Conservation (phyloP, 2,329 filamentous ascomycete genomes). For the Hypoxylon sp. region DNA sequence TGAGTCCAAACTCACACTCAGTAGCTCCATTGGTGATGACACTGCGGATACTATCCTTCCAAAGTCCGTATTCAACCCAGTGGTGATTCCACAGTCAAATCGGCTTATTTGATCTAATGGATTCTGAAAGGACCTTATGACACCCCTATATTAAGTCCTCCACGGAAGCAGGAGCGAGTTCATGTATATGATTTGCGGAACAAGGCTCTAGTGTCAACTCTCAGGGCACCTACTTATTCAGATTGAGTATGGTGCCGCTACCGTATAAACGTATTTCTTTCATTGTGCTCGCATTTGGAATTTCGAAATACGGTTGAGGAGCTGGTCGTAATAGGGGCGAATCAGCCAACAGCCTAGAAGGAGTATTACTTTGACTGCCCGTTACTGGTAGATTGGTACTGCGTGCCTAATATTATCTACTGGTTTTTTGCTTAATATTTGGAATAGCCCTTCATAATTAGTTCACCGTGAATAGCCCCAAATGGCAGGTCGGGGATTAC, state of each 20-base stretch:
- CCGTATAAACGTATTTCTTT: no score
- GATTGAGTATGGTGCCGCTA: no score
- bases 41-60: background rate
- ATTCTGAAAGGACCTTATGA: background rate
- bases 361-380: background rate
- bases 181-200: background rate
- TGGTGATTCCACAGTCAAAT: background rate
- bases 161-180: background rate
- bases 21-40: background rate
- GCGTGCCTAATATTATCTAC: background rate
- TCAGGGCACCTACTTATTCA: background rate
- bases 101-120: no score
- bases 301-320: background rate
- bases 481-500: background rate
- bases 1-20: background rate
- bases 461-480: background rate
- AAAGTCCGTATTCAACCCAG: background rate
- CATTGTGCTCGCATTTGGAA: background rate
- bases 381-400: background rate
- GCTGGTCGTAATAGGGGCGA: no score
- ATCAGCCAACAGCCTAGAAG: background rate
- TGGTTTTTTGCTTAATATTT: background rate
- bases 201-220: background rate
- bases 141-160: background rate
- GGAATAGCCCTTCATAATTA: background rate